Conservation (phyloP, 148 eudicot genomes). For the Diospyros kaki region DNA sequence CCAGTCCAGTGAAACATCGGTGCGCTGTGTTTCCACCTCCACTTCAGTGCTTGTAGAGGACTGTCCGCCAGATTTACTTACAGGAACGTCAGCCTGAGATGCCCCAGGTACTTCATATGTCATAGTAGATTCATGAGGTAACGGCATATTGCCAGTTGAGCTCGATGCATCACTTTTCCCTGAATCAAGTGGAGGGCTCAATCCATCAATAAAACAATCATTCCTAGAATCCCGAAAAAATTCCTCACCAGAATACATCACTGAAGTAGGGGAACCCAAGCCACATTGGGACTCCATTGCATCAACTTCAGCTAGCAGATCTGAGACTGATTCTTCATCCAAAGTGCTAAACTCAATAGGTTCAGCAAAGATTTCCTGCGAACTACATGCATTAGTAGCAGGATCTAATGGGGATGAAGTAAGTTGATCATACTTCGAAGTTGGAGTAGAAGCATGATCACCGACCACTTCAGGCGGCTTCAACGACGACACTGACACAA, state of each 20-base stretch:
- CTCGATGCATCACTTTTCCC: slow-evolving; percentile 52
- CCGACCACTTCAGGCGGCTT: slow-evolving; percentile 23
- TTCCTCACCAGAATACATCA: slow-evolving; percentile 58
- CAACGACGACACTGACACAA: slow-evolving; percentile 37
- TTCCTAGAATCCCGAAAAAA: slow-evolving; percentile 45
- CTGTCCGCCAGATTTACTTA: slow-evolving; percentile 22
- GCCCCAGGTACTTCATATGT: slow-evolving; percentile 22
- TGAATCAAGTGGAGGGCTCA: slow-evolving; percentile 49
- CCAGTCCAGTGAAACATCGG: slow-evolving; percentile 17
- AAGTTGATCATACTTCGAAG: slow-evolving; percentile 30
- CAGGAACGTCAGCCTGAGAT: slow-evolving; percentile 26
- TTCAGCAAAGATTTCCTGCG: slow-evolving; percentile 42
- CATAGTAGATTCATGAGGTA: slow-evolving; percentile 28
- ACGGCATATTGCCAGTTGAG: slow-evolving; percentile 48
- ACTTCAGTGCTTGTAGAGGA: slow-evolving; percentile 33
- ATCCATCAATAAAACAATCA: slow-evolving; percentile 61
- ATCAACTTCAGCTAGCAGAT: slow-evolving; percentile 90
- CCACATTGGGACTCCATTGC: slow-evolving; percentile 85
- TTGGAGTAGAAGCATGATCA: slow-evolving; percentile 25
- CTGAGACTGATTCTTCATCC: slow-evolving; percentile 94
- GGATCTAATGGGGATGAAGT: slow-evolving; percentile 35
- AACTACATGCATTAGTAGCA: slow-evolving; percentile 35
- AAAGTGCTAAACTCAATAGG: slow-evolving; percentile 77
- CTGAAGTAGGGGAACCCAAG: slow-evolving; percentile 58
- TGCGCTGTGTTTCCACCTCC: slow-evolving; percentile 34